Base-by-base conservation (phyloP, 1,284 basidiomycete genomes). In the Trichosporon sp. region DNA sequence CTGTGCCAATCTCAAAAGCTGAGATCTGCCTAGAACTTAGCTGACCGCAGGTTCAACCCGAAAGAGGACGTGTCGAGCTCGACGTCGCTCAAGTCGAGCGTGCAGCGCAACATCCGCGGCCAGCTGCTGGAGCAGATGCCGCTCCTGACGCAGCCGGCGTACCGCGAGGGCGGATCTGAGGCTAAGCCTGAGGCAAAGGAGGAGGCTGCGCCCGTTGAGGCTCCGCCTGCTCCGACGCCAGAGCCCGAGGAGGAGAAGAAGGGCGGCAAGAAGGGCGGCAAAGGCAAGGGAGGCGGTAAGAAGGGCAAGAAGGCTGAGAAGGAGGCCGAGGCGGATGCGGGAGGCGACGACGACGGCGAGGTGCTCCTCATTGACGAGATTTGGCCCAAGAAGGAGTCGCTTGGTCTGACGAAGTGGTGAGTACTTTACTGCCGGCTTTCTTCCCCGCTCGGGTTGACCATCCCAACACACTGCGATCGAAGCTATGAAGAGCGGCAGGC, bases 331-430 rank as follows among this genome's bases (percentile, higher is more conserved):
- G 69, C 70, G 27, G 66, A 69, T 1, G 65, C 65, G 16, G 77
- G 71, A 23, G 74, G 70, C 8, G 87, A 87, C 69, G 85, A 85
- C 56, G 71, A 61, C 1, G 75, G 68, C 10, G 77, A 75, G 29
- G 86, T 87, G 71, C 77, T 73, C 1, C 74, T 86, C 19, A 82
- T 99, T 23, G 96, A 99, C 77, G 85, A 86, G 72, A 87, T 99
- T 63, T 98, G 96, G 96, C 93, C 95, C 13, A 99, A 99, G 88
- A 99, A 99, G 84, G 95, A 98, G 82, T 84, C 88, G 1, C 83
- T 98, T 56, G 89, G 91, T 8, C 88, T 91, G 71, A 91, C 95
- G 66, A 99, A 98, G 84, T 97, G 94, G 95, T 96, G 74, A 76
- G 90, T 86, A 23, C 13, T 8, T n/a, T n/a, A n/a, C n/a, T n/a